A percentile compares a stretch with the other conserved stretches of the same genome.
These are phyloP conservation scores for Leccinum aurantiacum DNA, from an alignment of 768 basidiomycete species.

Conservation along the genomic window DNA sequence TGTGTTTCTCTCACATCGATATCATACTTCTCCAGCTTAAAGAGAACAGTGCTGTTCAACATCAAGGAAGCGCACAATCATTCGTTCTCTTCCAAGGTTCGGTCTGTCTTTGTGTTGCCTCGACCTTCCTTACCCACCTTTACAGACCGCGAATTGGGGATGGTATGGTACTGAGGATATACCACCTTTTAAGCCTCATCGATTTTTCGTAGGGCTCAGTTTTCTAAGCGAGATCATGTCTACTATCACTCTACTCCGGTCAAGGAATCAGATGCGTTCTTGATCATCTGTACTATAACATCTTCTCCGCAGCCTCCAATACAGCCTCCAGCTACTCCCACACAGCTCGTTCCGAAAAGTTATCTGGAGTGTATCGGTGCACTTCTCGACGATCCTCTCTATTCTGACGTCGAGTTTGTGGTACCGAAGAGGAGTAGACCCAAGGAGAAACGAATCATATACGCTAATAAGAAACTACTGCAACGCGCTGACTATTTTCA, in stretches of 20 bases:
- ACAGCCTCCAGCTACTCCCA: conserved; percentile 42
- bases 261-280: conserved; percentile 62
- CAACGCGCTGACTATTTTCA: conserved; percentile 76
- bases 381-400: conserved; percentile 76
- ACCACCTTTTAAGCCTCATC: neutral
- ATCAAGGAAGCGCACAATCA: conserved; percentile 82
- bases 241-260: conserved; percentile 57
- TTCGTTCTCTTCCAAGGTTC: conserved; percentile 69
- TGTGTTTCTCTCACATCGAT: neutral
- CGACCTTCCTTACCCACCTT: conserved; percentile 11
- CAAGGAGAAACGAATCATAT: conserved; percentile 48
- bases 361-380: conserved; percentile 71
- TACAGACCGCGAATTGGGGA: conserved; percentile 82
- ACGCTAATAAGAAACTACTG: conserved; percentile 67
- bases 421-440: conserved; percentile 50
- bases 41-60: conserved; percentile 56
- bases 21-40: conserved; percentile 22
- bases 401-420: conserved; percentile 83
- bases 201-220: conserved; percentile 59
- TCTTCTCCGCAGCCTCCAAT: conserved; percentile 57
- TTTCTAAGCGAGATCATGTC: conserved; percentile 70
- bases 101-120: conserved; percentile 12
- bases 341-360: conserved; percentile 61
- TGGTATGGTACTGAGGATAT: conserved; percentile 48
- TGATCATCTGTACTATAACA: conserved; percentile 77